These are phyloP conservation scores for Crithidia acanthocephali DNA, from an alignment of 208 protist genomes.

Conservation along the genomic window DNA sequence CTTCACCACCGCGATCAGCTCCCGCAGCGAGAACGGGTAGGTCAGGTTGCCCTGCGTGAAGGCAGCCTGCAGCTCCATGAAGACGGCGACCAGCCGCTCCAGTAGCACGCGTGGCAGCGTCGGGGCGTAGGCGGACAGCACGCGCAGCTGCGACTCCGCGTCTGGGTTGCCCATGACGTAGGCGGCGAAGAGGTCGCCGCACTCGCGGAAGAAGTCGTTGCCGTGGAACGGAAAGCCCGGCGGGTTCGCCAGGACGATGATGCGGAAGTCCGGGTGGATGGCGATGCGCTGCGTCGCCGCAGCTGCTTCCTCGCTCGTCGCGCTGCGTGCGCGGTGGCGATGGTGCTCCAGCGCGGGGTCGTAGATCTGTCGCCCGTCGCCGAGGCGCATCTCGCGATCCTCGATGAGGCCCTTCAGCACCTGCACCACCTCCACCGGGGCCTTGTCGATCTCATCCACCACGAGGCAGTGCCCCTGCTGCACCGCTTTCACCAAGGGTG, in stretches of 20 bases:
- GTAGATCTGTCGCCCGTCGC: slow-evolving; percentile 78
- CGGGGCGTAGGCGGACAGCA: slow-evolving; percentile 78
- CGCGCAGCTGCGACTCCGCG: slow-evolving; percentile 75
- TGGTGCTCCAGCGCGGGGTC: slow-evolving; percentile 31
- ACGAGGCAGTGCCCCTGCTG: slow-evolving; percentile 92
- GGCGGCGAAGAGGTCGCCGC: slow-evolving; percentile 91
- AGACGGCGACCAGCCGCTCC: slow-evolving; percentile 66
- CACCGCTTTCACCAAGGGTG: slow-evolving; percentile 94
- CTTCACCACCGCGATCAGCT: slow-evolving; percentile 95
- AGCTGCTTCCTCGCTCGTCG: too few relatives aligned
- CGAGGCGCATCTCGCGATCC: slow-evolving; percentile 85
- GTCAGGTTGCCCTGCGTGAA: slow-evolving; percentile 89
- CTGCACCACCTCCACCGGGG: slow-evolving; percentile 92
- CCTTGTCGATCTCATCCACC: slow-evolving; percentile 97
- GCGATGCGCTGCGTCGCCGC: slow-evolving; percentile 33
- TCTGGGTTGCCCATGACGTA: slow-evolving; percentile 95
- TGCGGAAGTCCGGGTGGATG: slow-evolving; percentile 84
- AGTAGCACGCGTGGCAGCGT: slow-evolving; percentile 61
- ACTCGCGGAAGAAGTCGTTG: slow-evolving; percentile 94
- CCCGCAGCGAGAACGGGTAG: slow-evolving; percentile 93
- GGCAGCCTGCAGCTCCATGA: slow-evolving; percentile 70
- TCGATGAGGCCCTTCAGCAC: slow-evolving; percentile 91
- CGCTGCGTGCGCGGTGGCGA: too few relatives aligned
- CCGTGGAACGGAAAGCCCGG: slow-evolving; percentile 95
- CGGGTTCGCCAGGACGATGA: slow-evolving; percentile 90